Evolutionary conservation across 1,284 basidiomycete genomes (phyloP).

Genomic region (Agroathelia rolfsii): DNA sequence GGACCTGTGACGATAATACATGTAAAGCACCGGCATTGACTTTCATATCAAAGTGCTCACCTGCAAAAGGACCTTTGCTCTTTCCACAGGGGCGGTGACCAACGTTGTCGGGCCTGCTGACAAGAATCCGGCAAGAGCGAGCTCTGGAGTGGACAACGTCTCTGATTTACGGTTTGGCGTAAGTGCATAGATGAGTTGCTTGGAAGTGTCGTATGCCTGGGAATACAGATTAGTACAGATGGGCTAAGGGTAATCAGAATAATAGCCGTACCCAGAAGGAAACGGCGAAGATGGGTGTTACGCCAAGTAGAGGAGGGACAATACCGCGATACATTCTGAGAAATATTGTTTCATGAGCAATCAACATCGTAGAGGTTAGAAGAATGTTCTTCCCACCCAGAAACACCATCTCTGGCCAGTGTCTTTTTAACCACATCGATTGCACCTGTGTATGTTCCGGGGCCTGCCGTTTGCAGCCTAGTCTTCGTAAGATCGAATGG

Average conservation of each 20-base stretch:
- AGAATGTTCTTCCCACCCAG: slow-evolving; percentile 54
- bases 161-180: slow-evolving; percentile 63
- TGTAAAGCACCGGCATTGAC: slow-evolving; percentile 1
- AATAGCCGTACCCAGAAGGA: slow-evolving; percentile 82
- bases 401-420: slow-evolving; percentile 79
- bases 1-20: slow-evolving; percentile 47
- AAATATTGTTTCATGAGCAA: neutral
- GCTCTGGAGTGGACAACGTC: slow-evolving; percentile 68
- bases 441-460: slow-evolving; percentile 87
- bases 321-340: slow-evolving; percentile 90
- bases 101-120: slow-evolving; percentile 90
- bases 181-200: slow-evolving; percentile 70
- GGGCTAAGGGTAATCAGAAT: slow-evolving; percentile 3
- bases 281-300: slow-evolving; percentile 97
- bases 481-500: slow-evolving; percentile 98
- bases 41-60: slow-evolving; percentile 26
- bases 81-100: slow-evolving; percentile 90
- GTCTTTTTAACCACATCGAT: slow-evolving; percentile 91
- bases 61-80: slow-evolving; percentile 94
- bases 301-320: slow-evolving; percentile 90
- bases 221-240: slow-evolving; percentile 5
- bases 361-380: neutral
- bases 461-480: slow-evolving; percentile 85
- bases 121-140: slow-evolving; percentile 90
- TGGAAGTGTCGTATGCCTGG: slow-evolving; percentile 91